A percentile compares a stretch with the other conserved stretches of the same genome.
Evolutionary conservation across 129 eudicot genomes (phyloP).

Genomic region (Calendula officinalis): DNA sequence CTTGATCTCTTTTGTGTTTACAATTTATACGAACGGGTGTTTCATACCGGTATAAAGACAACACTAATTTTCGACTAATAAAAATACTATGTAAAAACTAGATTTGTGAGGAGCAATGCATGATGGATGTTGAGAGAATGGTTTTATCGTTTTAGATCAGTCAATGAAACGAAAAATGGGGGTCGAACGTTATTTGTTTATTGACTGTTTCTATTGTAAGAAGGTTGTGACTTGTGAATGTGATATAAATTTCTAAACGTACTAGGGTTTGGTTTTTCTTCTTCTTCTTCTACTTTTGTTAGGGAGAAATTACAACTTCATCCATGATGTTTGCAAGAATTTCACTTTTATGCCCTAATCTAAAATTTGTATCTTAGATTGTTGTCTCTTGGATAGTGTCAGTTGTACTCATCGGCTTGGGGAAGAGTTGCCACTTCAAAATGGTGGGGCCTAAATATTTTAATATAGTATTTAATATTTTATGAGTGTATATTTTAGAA

Average conservation of each 20-base stretch:
- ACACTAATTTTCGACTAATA: background rate
- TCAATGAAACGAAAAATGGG: constrained; percentile 14
- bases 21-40: background rate
- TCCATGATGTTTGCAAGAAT: too few relatives aligned
- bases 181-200: constrained; percentile 22
- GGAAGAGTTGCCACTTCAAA: too few relatives aligned
- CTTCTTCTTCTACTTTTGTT: too few relatives aligned
- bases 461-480: too few relatives aligned
- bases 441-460: too few relatives aligned
- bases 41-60: background rate
- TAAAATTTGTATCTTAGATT: too few relatives aligned
- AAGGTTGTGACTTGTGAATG: background rate
- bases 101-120: constrained; percentile 9
- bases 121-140: background rate
- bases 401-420: too few relatives aligned
- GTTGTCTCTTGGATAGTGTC: too few relatives aligned
- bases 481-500: too few relatives aligned
- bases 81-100: background rate
- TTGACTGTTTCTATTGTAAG: constrained; percentile 24
- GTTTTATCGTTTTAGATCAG: constrained; percentile 20
- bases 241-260: background rate
- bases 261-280: background rate
- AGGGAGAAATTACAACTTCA: too few relatives aligned
- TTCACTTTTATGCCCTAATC: too few relatives aligned
- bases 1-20: background rate